These are phyloP conservation scores for Solanum hybrid DNA, from an alignment of 305 asterid species.

Conservation along the genomic window DNA sequence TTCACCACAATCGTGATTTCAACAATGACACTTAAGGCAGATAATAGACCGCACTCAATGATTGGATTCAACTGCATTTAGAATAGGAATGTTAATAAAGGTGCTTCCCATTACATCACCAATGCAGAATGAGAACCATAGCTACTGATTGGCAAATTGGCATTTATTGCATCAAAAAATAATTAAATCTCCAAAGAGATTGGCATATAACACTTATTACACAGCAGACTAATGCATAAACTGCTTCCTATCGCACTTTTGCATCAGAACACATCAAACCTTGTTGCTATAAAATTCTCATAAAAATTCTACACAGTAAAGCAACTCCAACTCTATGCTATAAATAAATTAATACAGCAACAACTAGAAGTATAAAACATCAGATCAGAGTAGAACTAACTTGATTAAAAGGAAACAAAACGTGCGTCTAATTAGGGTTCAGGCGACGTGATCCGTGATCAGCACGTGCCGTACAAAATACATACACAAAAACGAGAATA, in stretches of 20 bases:
- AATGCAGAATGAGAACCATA: background rate
- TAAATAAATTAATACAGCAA: background rate
- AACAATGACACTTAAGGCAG: background rate
- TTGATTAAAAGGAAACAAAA: background rate
- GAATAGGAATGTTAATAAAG: background rate
- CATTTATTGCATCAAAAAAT: background rate
- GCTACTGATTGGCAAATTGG: background rate
- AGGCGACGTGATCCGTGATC: slow-evolving; percentile 7
- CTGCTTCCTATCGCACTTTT: background rate
- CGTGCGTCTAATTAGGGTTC: slow-evolving; percentile 4
- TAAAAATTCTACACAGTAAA: background rate
- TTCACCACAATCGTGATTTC: background rate
- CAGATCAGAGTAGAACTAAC: background rate
- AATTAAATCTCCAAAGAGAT: background rate
- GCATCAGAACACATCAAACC: background rate
- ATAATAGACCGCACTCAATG: background rate
- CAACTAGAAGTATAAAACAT: background rate
- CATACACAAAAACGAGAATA: background rate
- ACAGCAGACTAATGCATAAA: background rate
- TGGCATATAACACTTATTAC: background rate
- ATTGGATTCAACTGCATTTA: background rate
- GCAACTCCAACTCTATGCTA: background rate
- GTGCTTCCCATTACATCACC: background rate
- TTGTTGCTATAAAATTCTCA: background rate
- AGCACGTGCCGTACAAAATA: background rate